Percentiles rank a stretch among this genome's conserved stretches.
Evolutionary conservation across 2,329 filamentous ascomycete species (phyloP).

Genomic region (Hyphodiscus sp.): DNA sequence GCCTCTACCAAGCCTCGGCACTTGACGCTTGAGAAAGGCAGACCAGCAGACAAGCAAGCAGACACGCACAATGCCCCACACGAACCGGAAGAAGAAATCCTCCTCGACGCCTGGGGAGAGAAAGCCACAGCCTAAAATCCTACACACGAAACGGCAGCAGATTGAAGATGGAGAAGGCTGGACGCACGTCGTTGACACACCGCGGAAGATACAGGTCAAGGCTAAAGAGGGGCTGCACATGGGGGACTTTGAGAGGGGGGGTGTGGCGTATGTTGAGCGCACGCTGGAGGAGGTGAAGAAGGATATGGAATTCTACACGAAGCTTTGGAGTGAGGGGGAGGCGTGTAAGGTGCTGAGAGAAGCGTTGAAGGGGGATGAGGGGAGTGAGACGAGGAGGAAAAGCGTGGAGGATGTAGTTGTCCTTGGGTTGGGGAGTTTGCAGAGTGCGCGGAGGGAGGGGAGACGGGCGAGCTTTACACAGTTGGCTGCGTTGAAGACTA

Average conservation of each 20-base stretch:
- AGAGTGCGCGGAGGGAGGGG: slow-evolving; percentile 24
- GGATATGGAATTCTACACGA: slow-evolving; percentile 22
- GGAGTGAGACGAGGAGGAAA: slow-evolving; percentile 4
- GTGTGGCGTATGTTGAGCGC: slow-evolving; percentile 24
- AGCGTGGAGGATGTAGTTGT: slow-evolving; percentile 24
- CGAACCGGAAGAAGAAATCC: slow-evolving; percentile 21
- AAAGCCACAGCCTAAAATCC: slow-evolving; percentile 10
- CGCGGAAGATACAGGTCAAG: slow-evolving; percentile 7
- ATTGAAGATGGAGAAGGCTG: slow-evolving; percentile 29
- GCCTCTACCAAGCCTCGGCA: too few species aligned
- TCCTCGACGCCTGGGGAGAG: background rate
- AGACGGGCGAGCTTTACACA: slow-evolving; percentile 26
- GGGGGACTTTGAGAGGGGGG: slow-evolving; percentile 25
- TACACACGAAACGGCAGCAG: slow-evolving; percentile 26
- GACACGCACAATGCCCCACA: slow-evolving; percentile 20
- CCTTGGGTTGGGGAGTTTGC: slow-evolving; percentile 29
- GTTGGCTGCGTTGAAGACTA: slow-evolving; percentile 25
- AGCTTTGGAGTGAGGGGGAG: slow-evolving; percentile 23
- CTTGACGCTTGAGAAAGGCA: too few species aligned
- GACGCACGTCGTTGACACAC: slow-evolving; percentile 28
- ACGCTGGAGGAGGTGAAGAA: slow-evolving; percentile 24
- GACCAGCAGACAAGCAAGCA: background rate
- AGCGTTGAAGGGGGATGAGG: slow-evolving; percentile 6
- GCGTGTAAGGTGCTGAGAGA: slow-evolving; percentile 15
- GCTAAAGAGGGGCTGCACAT: slow-evolving; percentile 12